Base-by-base conservation (phyloP, 331 rosid species). In the Stylosanthes scabra region DNA sequence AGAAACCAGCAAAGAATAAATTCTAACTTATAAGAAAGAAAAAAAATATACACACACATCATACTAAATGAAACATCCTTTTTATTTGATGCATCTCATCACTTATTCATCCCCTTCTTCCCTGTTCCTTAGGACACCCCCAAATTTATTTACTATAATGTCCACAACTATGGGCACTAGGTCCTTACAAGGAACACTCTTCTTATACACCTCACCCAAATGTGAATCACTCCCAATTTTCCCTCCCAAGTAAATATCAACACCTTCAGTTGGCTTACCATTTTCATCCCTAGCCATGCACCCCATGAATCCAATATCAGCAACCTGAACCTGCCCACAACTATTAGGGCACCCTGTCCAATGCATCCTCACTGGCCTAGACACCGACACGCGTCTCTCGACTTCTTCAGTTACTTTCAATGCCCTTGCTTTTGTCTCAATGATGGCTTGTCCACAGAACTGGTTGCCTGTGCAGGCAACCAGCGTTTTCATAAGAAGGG, bases 401-500 rank as follows among this genome's bases (percentile, higher is more conserved):
- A 94, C 95, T 76, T 90, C 97, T 79, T 94, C 87, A 1, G 97
- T 83, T 59, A 94, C 96, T 80, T 87, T 88, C 83, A 94, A 74
- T 2, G 99, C 97, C 81, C 99, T 85, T 0, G 87, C 90, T 75
- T 94, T 91, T 29, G 99, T 94, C 85, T 94, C 99, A 5, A 94
- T 94, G 60, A 94, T 91, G 60, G 96, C 99, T 63, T 94, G 99
- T 11, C 96, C 99, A 34, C 99, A 94, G 68, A 91, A 91, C 49
- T 94, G 99, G 76, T 81, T 94, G 5, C 97, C 99, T 4, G 99
- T 94, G 81, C 99, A 94, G 8, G 99, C 99, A 73, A 94, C 99
- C 12, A 94, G 76, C 59, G 97, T 83, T 80, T 73, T 89, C 99
- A 94, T 85, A 10, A 91, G 87, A 39, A 91, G 73, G 1, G 96